Base-by-base conservation (phyloP, 2,329 filamentous ascomycete genomes). In the Lomentospora prolificans region DNA sequence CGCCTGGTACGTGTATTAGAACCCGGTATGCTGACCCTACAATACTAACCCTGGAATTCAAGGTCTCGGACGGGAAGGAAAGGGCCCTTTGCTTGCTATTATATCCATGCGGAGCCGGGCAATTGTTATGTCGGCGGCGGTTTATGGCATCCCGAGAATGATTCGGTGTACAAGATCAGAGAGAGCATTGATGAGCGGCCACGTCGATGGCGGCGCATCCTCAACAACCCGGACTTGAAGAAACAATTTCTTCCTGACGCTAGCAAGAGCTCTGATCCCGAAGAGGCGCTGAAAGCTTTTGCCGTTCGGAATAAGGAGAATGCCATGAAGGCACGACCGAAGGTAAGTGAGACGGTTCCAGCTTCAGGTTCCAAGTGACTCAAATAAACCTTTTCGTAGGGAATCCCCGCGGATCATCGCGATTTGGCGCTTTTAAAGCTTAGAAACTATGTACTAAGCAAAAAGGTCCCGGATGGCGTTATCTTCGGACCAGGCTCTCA, bases 51-150 rank as follows among this genome's bases (percentile, higher is more conserved):
- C 56, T 44, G 27, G 5, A n/a, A 9, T 31, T 25, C 48, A 60
- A 81, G 79, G 82, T 94, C 88, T 57, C 84, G 90, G 19, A 95
- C 90, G 0, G 90, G 90, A 19, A 81, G 87, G 55, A 95, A 96
- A 70, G 89, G 89, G 0, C 85, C 87, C 8, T 95, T 94, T 69
- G 90, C 90, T 5, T 86, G 84, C 65, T 96, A 96, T 72, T 96
- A 95, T 70, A 72, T 96, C 19, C 90, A 95, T 67, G 79, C 89
- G 60, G 82, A 92, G 66, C 89, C 90, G 9, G 75, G 75, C 2
- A 73, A 78, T 53, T 86, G 82, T 65, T 87, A 92, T 62, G 74
- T 95, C 44, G 90, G 87, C 57, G 89, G 89, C 50, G 90, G 91
- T 1, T 72, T 95, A 14, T 96, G 89, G 89, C 81, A 85, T 63